Conservation (phyloP, 208 protist genomes). For the Leishmania arabica region DNA sequence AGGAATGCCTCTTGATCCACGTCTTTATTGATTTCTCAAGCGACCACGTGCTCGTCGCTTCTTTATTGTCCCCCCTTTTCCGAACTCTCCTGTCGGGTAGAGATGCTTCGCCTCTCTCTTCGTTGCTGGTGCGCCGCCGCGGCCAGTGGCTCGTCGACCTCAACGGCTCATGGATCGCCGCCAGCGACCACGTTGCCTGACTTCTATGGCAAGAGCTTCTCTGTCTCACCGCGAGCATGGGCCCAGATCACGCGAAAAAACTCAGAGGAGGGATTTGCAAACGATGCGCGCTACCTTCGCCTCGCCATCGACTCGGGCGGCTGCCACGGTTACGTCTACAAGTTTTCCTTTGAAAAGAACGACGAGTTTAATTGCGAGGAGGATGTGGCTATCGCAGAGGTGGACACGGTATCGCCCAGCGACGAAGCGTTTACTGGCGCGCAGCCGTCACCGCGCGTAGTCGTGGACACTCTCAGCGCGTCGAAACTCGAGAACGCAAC, state of each 20-base stretch:
- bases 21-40: not conserved
- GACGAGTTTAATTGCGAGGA: slow-evolving; percentile 49
- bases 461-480: slow-evolving; percentile 76
- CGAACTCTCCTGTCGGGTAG: not conserved
- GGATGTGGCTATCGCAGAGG: slow-evolving; percentile 68
- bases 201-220: slow-evolving; percentile 81
- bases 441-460: slow-evolving; percentile 50
- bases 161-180: not conserved
- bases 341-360: slow-evolving; percentile 79
- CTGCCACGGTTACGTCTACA: slow-evolving; percentile 91
- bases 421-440: slow-evolving; percentile 29
- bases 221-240: slow-evolving; percentile 71
- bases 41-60: not conserved
- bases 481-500: slow-evolving; percentile 74
- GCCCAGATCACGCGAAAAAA: slow-evolving; percentile 78
- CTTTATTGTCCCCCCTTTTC: not conserved
- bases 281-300: slow-evolving; percentile 74
- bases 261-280: slow-evolving; percentile 68
- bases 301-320: slow-evolving; percentile 87
- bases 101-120: slow-evolving; percentile 28
- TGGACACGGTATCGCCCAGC: slow-evolving; percentile 38
- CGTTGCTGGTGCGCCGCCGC: slow-evolving; percentile 19
- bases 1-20: not conserved
- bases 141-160: slow-evolving; percentile 1
- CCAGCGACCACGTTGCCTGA: slow-evolving; percentile 27